Evolutionary conservation across 805 yeast genomes (phyloP).

Genomic region (Zygosaccharomyces bailii): DNA sequence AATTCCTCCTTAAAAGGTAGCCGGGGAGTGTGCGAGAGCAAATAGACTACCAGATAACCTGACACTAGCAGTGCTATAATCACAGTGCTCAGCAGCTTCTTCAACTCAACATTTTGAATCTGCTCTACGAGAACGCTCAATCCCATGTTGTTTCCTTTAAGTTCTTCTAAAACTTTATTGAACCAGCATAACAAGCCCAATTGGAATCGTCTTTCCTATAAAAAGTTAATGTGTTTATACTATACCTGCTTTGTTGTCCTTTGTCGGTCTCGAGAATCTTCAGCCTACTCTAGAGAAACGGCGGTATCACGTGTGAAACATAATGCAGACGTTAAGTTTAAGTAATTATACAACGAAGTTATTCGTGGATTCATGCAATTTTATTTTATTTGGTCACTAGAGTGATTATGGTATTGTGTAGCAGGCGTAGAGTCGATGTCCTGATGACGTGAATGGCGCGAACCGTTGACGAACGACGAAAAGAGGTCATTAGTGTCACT

Average conservation of each 20-base stretch:
- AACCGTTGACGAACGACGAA: constrained; percentile 23
- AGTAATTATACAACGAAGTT: constrained; percentile 9
- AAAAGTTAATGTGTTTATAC: not conserved
- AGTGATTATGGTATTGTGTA: constrained; percentile 21
- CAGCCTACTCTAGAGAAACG: constrained; percentile 1
- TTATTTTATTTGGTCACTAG: constrained; percentile 14
- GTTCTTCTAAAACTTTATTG: not conserved
- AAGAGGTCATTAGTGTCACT: constrained; percentile 24
- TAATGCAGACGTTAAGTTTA: constrained; percentile 3
- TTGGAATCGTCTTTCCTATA: not conserved
- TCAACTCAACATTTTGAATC: constrained; percentile 15
- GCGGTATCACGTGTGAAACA: constrained; percentile 2
- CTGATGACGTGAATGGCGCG: constrained; percentile 14
- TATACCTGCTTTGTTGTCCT: constrained; percentile 8
- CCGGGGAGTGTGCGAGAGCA: constrained; percentile 65
- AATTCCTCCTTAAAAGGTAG: constrained; percentile 50
- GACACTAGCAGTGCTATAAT: constrained; percentile 15
- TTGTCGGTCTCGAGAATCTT: constrained; percentile 1
- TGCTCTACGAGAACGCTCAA: constrained; percentile 3
- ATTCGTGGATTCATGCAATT: constrained; percentile 5
- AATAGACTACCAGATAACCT: constrained; percentile 41
- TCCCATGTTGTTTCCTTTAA: constrained; percentile 5
- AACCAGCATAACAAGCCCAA: constrained; percentile 3
- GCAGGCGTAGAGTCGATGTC: constrained; percentile 30
- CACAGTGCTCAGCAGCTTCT: constrained; percentile 13